Base-by-base conservation (phyloP, 352 stramenopile species). In the Pythium oligandrum region DNA sequence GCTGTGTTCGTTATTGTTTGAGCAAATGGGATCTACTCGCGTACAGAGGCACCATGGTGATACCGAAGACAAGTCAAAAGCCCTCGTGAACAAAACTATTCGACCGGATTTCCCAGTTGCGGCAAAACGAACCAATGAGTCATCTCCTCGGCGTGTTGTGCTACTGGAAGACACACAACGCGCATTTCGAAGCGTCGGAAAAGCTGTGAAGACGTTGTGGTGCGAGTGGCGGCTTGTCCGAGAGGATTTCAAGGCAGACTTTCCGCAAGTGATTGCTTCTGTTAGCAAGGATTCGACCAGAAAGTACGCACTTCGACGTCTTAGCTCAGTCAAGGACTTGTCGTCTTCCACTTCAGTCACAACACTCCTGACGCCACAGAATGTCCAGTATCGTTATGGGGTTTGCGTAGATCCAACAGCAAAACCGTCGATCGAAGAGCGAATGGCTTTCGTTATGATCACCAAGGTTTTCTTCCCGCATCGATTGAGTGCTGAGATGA, bases 161-260 rank as follows among this genome's bases (percentile, higher is more conserved):
- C 12, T 2, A 44, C 12, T 40, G 33, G 51, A 46, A 11, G 51
- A 59, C 4, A 26, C 38, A 9, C 37, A 51, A 31, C 42, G 40
- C n/a, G 4, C 6, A 2, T 67, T 59, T 36, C 60, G 60, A 7
- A 30, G 46, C 8, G 3, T 56, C 68, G 30, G 50, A 61, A 35
- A 53, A 26, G 31, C 53, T 0, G 59, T 63, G 0, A 72, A 83
- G 17, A 62, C 53, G 26, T n/a, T 76, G 2, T 87, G 76, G 76
- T 61, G 63, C 31, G 60, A 80, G 35, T 83, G 71, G 71, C 78
- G 68, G n/a, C 61, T 67, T 2, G 57, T 48, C 1, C 68, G 67
- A 49, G 36, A 64, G 11, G 53, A 63, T 3, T 39, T 64, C 3
- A 56, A 63, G 11, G 31, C 37, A 4, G 62, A 78, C 4, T 4